phyloP scores from a whole-genome alignment of 495 filamentous ascomycete species.

The Aspergillus sclerotioniger region DNA sequence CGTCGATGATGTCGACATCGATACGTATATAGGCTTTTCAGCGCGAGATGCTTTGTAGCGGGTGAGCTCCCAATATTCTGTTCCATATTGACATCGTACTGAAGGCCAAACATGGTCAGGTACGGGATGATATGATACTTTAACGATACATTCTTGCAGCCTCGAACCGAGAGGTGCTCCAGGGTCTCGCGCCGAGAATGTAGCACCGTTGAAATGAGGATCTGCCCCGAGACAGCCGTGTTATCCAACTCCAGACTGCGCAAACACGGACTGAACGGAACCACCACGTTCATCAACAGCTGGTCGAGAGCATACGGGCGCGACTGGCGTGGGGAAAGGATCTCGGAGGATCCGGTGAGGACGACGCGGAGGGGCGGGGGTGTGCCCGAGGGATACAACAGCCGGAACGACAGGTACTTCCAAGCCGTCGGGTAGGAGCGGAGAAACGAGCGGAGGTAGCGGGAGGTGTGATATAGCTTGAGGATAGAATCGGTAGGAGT shows the following conservation, averaged over 20 bases:
- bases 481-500: conserved; percentile 55
- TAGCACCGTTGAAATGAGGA: conserved; percentile 52
- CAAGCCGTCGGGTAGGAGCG: conserved; percentile 59
- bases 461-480: conserved; percentile 57
- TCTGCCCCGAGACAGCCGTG: conserved; percentile 58
- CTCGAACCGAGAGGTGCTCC: conserved; percentile 59
- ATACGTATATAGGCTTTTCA: conserved; percentile 62
- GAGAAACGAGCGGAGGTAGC: conserved; percentile 53
- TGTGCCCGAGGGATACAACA: conserved; percentile 47
- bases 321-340: conserved; percentile 45
- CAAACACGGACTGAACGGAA: conserved; percentile 55
- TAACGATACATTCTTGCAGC: conserved; percentile 64
- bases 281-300: conserved; percentile 53
- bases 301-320: conserved; percentile 57
- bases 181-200: conserved; percentile 51
- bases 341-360: conserved; percentile 34
- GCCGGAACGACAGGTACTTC: conserved; percentile 58
- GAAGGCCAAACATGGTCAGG: conserved; percentile 49
- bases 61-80: conserved; percentile 33
- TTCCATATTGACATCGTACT: conserved; percentile 44
- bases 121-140: conserved; percentile 65
- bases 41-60: conserved; percentile 41
- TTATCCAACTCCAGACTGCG: conserved; percentile 59
- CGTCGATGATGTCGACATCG: conserved; percentile 61
- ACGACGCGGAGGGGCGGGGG: conserved; percentile 32